These are phyloP conservation scores for Tetrapisispora nanseiensis DNA, from an alignment of 805 yeast species.

Conservation along the genomic window DNA sequence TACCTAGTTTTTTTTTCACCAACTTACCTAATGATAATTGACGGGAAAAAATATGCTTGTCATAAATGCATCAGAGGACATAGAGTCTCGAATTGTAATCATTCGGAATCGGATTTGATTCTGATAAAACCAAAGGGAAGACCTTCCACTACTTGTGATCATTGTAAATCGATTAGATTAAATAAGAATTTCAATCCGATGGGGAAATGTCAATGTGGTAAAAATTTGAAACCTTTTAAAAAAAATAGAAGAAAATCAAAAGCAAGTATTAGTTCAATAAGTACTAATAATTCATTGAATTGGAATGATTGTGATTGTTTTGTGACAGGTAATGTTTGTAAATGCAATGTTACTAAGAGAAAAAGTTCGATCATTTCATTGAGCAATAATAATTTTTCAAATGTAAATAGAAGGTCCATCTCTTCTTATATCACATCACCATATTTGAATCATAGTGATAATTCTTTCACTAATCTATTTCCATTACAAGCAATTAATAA, in stretches of 20 bases:
- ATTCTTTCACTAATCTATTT: slow-evolving; percentile 22
- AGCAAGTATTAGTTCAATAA: not conserved
- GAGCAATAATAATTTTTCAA: not conserved
- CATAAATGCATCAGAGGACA: slow-evolving; percentile 95
- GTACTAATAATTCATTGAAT: not conserved
- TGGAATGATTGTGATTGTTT: not conserved
- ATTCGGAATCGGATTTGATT: slow-evolving; percentile 80
- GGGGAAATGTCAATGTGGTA: slow-evolving; percentile 7
- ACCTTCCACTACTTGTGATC: slow-evolving; percentile 85
- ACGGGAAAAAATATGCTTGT: slow-evolving; percentile 93
- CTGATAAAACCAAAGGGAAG: slow-evolving; percentile 96
- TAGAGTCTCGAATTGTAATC: slow-evolving; percentile 87
- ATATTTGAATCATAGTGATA: slow-evolving; percentile 7
- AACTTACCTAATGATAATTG: slow-evolving; percentile 49
- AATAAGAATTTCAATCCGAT: slow-evolving; percentile 47
- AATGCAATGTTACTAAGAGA: slow-evolving; percentile 1
- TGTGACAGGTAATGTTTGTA: not conserved
- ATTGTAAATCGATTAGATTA: slow-evolving; percentile 70
- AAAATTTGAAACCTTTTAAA: not conserved
- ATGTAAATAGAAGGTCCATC: not conserved
- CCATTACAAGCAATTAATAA: slow-evolving; percentile 30
- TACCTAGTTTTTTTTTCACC: not conserved
- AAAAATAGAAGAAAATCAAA: not conserved
- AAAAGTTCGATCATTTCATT: not conserved
- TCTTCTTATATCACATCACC: not conserved